phyloP scores from a whole-genome alignment of 2,329 filamentous ascomycete species.

The Talaromyces albobiverticillius region DNA sequence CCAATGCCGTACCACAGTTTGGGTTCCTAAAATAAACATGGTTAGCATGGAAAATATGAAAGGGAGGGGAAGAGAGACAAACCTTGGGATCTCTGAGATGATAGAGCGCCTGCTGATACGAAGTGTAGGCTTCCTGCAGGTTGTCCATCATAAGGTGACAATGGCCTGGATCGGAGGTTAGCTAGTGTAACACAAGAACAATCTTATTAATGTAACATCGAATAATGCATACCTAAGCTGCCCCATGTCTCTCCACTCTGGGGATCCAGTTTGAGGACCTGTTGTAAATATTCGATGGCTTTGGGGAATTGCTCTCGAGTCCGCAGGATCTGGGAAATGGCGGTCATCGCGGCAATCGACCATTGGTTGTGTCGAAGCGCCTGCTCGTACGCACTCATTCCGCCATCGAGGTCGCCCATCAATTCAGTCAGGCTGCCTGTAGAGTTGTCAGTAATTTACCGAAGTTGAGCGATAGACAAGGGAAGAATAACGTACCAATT shows the following conservation, averaged over 20 bases:
- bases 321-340: conserved; percentile 86
- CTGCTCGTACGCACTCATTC: conserved; percentile 85
- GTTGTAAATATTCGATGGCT: conserved; percentile 88
- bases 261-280: conserved; percentile 83
- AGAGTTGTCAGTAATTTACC: conserved; percentile 17
- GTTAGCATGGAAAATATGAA: conserved; percentile 13
- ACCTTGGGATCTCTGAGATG: conserved; percentile 93
- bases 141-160: conserved; percentile 99
- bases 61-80: conserved; percentile 25
- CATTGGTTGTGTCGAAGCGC: conserved; percentile 83
- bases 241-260: conserved; percentile 96
- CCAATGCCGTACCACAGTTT: conserved; percentile 99
- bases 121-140: conserved; percentile 91
- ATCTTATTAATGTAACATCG: conserved; percentile 1
- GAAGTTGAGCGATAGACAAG: conserved; percentile 1
- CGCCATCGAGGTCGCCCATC: conserved; percentile 83
- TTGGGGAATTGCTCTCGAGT: conserved; percentile 91
- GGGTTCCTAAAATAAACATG: conserved; percentile 64
- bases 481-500: conserved; percentile 64
- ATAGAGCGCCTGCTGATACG: conserved; percentile 92
- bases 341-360: conserved; percentile 88
- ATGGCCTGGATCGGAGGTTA: conserved; percentile 62
- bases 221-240: conserved; percentile 71
- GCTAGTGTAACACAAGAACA: conserved; percentile 1
- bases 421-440: conserved; percentile 81